Percentiles rank a stretch among this genome's conserved stretches.
These are phyloP conservation scores for Carex pumila DNA, from an alignment of 176 grass and related monocot species.

Conservation along the genomic window DNA sequence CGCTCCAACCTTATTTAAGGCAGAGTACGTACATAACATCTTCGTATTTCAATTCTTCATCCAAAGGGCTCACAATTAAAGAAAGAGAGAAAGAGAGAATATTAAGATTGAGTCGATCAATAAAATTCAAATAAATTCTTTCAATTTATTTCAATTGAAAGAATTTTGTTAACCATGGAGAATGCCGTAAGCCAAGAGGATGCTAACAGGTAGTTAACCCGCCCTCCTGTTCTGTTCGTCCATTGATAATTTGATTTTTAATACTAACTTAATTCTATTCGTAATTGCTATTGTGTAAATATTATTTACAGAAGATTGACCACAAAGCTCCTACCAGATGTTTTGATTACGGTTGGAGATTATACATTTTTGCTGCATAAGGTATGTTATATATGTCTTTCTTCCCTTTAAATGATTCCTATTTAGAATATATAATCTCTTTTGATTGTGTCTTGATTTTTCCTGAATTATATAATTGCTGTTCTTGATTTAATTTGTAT, in stretches of 20 bases:
- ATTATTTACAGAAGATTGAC: not conserved
- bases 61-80: too few species aligned
- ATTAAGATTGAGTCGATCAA: not conserved
- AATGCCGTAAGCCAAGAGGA: not conserved
- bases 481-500: not conserved
- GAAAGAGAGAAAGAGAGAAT: not conserved
- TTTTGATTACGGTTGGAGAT: not conserved
- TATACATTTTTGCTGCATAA: not conserved
- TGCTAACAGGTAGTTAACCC: not conserved
- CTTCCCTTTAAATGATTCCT: not conserved
- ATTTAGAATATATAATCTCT: not conserved
- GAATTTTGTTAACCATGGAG: not conserved
- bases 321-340: not conserved
- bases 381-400: not conserved
- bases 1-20: too few species aligned
- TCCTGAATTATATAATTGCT: too few species aligned
- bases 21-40: too few species aligned
- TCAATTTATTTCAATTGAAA: too few species aligned
- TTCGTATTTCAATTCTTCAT: too few species aligned
- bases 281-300: not conserved
- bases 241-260: not conserved
- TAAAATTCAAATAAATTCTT: not conserved
- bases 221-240: not conserved
- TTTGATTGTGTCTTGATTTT: too few species aligned
- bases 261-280: too few species aligned